Evolutionary conservation across 805 yeast genomes (phyloP).

Genomic region (Myxozyma geophila): DNA sequence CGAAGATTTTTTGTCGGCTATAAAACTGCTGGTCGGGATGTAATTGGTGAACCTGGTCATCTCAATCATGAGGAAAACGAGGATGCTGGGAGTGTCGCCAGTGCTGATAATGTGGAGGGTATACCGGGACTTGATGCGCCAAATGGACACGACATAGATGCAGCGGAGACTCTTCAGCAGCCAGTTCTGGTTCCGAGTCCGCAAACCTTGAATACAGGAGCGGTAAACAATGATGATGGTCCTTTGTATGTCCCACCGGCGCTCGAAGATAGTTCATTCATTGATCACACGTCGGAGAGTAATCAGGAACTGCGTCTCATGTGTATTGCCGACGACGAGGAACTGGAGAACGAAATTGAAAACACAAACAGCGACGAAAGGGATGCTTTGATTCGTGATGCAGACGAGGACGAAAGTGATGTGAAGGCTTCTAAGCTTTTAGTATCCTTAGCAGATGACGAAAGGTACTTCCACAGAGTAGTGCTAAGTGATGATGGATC

Average conservation of each 20-base stretch:
- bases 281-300: too few species aligned
- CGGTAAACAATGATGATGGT: too few species aligned
- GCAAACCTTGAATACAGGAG: too few species aligned
- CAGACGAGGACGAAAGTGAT: constrained; percentile 24
- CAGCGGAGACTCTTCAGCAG: too few species aligned
- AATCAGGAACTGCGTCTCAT: background rate
- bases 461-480: background rate
- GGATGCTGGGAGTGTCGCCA: too few species aligned
- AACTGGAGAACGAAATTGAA: background rate
- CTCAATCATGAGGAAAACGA: background rate
- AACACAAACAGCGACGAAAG: background rate
- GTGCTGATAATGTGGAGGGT: too few species aligned
- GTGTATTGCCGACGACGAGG: constrained; percentile 8
- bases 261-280: too few species aligned
- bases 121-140: too few species aligned
- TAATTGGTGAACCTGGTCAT: too few species aligned
- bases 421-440: constrained; percentile 23
- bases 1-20: constrained; percentile 26
- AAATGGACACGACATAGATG: too few species aligned
- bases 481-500: constrained; percentile 11
- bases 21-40: background rate
- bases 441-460: background rate
- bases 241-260: too few species aligned
- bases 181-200: too few species aligned
- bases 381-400: constrained; percentile 8